phyloP scores from a whole-genome alignment of 192 early-diverging fungal species.

The Geranomyces michiganensis region DNA sequence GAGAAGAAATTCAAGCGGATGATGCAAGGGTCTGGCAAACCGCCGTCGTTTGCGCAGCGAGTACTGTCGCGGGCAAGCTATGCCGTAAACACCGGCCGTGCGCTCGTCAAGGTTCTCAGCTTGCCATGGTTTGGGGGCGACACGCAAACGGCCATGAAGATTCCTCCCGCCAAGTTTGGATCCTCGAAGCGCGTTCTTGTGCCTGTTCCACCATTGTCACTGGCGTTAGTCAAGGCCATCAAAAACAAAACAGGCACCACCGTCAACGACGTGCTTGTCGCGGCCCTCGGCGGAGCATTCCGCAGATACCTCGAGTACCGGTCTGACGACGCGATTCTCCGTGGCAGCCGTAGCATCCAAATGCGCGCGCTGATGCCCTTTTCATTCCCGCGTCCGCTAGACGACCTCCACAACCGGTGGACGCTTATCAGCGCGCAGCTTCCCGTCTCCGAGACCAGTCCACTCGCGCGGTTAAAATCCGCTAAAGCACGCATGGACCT shows the following conservation, averaged over 20 bases:
- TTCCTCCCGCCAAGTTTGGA: constrained; percentile 1
- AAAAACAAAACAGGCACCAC: constrained; percentile 19
- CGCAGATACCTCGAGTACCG: constrained; percentile 30
- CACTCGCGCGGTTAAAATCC: constrained; percentile 15
- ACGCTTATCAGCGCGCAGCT: constrained; percentile 20
- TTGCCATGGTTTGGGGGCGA: constrained; percentile 22
- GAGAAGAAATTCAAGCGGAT: constrained; percentile 31
- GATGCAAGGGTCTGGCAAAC: not conserved
- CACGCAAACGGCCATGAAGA: constrained; percentile 9
- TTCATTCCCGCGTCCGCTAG: constrained; percentile 35
- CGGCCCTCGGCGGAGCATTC: constrained; percentile 28
- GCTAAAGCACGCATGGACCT: constrained; percentile 27
- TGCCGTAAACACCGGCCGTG: constrained; percentile 6
- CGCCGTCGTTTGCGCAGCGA: not conserved
- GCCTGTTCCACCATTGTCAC: constrained; percentile 22
- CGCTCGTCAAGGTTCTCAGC: constrained; percentile 15
- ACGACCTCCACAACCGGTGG: constrained; percentile 37
- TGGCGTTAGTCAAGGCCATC: constrained; percentile 24
- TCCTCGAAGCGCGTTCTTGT: constrained; percentile 15
- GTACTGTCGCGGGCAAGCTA: not conserved
- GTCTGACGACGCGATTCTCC: constrained; percentile 11
- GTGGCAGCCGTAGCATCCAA: not conserved
- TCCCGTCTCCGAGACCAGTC: constrained; percentile 13
- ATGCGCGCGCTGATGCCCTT: constrained; percentile 42
- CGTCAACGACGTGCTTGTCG: constrained; percentile 32